Evolutionary conservation across 2,329 filamentous ascomycete species (phyloP), one percentile per base, ranked within the genome.

Genomic region (Alternaria rosae): DNA sequence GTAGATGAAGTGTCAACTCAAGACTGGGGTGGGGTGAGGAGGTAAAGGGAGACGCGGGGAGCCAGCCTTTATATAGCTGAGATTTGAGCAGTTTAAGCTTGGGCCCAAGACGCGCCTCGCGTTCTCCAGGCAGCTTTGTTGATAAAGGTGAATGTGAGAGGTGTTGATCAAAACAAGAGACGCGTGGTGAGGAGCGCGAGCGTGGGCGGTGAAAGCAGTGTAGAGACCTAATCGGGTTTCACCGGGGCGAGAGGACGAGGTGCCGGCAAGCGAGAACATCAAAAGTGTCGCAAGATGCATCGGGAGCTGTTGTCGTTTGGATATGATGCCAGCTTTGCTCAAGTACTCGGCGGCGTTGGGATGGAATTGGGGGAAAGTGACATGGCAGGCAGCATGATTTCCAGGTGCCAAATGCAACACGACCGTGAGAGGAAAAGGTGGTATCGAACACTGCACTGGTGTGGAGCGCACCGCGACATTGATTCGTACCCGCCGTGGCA

Each of bases 111-210:
- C 38, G 52, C 38, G 25, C 28, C 12, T 44, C 6, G 9, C 13
- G 23, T 44, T 9, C 7, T n/a, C 23, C 12, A 44, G 52, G 35
- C 25, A 54, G 42, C 50, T 12, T 32, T 45, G 42, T 54, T 54
- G 43, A 20, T 7, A 20, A 1, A 11, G 21, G 50, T 54, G 50
- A 59, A 54, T 17, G 50, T 54, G 50, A 54, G 25, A 10, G 13
- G 3, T 25, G 56, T 54, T 48, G 32, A 10, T 12, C 42, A 47
- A 41, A 45, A 54, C 30, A 30, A 41, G 50, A 30, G 28, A 30
- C 41, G 30, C 21, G 30, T 41, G n/a, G 30, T 54, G 57, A 54
- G 57, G 50, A 59, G 17, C 12, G 57, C 6, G 21, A 30, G 42
- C 12, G n/a, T 3, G n/a, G 23, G 30, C 26, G 26, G 17, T 15